Evolutionary conservation across 768 basidiomycete genomes (phyloP), one percentile per base, ranked within the genome.

Genomic region (Thelephora aurantiotincta): DNA sequence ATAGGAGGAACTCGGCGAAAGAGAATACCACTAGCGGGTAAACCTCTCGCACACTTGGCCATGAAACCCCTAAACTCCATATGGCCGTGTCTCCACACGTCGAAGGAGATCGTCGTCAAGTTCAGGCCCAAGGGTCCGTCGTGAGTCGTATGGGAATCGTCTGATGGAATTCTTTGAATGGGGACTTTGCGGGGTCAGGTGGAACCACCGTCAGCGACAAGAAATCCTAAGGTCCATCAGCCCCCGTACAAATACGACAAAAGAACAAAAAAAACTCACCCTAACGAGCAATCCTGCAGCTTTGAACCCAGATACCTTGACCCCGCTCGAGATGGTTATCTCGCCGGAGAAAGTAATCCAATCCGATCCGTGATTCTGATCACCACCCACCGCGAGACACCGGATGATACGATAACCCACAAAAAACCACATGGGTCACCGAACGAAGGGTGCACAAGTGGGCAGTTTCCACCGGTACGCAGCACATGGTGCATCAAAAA

Each of bases 321-420:
- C 61, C 6, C 63, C 57, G 3, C 68, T 60, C 43, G 64, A 62
- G 22, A 82, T 68, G n/a, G 53, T 59, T 16, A 86, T 75, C 49
- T 82, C 75, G 7, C 84, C 83, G 16, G 65, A 68, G 54, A 77
- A 85, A 1, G 75, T 68, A 11, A 71, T 67, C 74, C 74, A 81
- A 16, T 70, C 72, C n/a, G 71, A 59, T 1, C 79, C 80, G 54
- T 77, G 75, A n/a, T 70, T 77, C 80, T 83, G 2, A 12, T 33
- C 14, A 18, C 22, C n/a, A n/a, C 26, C 19, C 26, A 22, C 6
- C 44, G 43, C 9, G 5, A 18, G 9, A 41, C 9, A 9, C 26
- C 26, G 26, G 26, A 30, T 30, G 26, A 30, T 9, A 30, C n/a
- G n/a, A n/a, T 30, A 30, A 4, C 4, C 26, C 26, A 30, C 26